Evolutionary conservation across 768 basidiomycete species (phyloP), one percentile per base, ranked within the genome.

Genomic region (Lactarius indigo): DNA sequence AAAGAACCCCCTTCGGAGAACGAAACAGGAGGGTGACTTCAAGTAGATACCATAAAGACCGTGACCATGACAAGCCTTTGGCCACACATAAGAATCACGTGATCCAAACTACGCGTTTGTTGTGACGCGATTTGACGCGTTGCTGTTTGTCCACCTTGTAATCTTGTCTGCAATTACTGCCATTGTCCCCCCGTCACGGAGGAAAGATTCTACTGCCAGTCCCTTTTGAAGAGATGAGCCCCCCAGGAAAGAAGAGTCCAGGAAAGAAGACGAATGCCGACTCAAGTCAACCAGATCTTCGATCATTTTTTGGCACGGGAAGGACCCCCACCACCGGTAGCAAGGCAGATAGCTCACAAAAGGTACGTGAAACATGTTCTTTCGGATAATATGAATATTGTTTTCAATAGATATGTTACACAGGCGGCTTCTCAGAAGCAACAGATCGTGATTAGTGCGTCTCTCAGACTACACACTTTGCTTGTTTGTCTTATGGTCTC

Each of bases 261-360:
- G 23, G 37, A 13, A 68, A 68, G 58, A 64, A 68, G 35, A 12
- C 18, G 3, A 67, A 28, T 54, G 31, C n/a, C 12, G 57, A 37
- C 37, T n/a, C 66, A 59, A 63, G 30, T 42, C 57, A 68, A 56
- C 39, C n/a, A 10, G 58, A 68, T 31, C 41, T 68, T 15, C 50
- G 31, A 20, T 60, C 66, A 37, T 68, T 68, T 50, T 68, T 68
- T 64, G 62, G 66, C 30, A 31, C 66, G 30, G 26, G 30, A 17
- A 41, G 58, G 47, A 42, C 37, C 33, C 57, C 26, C 23, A 23
- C 68, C 15, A 37, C 35, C 1, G 35, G 12, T 12, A 37, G 12
- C 35, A 37, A 37, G 35, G 26, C 23, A 20, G 54, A 33, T 44
- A 59, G 57, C 57, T 20, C 66, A 3, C 35, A 41, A 17, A 64